Evolutionary conservation across 345 rosid genomes (phyloP), one percentile per base, ranked within the genome.

Genomic region (Streptanthus diversifolius): DNA sequence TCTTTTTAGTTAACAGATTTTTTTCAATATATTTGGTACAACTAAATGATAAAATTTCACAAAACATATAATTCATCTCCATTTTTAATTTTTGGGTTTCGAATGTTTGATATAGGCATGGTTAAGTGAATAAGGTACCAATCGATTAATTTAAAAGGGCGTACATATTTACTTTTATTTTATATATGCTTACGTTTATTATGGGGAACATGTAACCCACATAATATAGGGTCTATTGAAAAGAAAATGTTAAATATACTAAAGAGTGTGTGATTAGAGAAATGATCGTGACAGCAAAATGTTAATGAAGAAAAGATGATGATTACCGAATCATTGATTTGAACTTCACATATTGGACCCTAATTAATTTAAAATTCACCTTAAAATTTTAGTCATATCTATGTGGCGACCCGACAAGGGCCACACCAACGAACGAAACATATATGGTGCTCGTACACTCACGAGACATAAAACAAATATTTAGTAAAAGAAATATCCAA

Each of bases 401-500:
- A 56, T 66, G 66, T 45, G 53, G 72, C 52, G 49, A 55, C 52
- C 66, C 72, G 77, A 73, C 66, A 63, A 43, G 65, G 56, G 40
- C 65, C 77, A 63, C 39, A 15, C 56, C 56, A 39, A 39, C 14
- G 35, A 63, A 54, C 25, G 14, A 72, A 62, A 54, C 27, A 35
- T 40, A 22, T 40, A 40, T 62, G 63, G 76, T 72, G 76, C 56
- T 63, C 37, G 55, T 72, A 72, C 76, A 72, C 70, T 63, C 70
- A 53, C 70, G 25, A 72, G 21, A 55, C n/a, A 53, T 14, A 27
- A 29, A 14, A 53, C 11, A 53, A 18, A 17, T 19, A 29, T 43
- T 14, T 4, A 22, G 47, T n/a, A 2, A 17, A 17, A 53, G 1
- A 68, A 1, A 29, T 57, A 44, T 57, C 43, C 18, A 27, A 53